Evolutionary conservation across 2,329 filamentous ascomycete genomes (phyloP).

Genomic region (Fusarium chlamydosporum): DNA sequence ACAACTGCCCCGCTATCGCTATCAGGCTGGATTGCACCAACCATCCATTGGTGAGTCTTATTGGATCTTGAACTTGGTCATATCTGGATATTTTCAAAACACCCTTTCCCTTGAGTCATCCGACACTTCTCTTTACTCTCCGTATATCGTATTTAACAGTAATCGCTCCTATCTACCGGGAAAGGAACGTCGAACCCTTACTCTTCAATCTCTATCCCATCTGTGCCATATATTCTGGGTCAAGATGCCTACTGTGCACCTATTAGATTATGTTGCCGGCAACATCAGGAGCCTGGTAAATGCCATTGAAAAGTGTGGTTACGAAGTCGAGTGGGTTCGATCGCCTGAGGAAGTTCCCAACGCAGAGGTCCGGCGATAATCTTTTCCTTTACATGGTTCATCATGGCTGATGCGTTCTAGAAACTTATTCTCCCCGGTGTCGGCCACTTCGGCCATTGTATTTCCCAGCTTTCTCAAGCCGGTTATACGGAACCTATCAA

Average conservation of each 20-base stretch:
- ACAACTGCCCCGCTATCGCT: slow-evolving; percentile 47
- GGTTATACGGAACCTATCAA: slow-evolving; percentile 87
- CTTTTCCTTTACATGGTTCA: not conserved
- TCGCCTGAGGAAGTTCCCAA: slow-evolving; percentile 85
- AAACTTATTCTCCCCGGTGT: slow-evolving; percentile 96
- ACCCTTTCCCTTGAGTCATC: slow-evolving; percentile 38
- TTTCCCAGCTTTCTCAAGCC: slow-evolving; percentile 84
- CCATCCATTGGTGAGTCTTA: slow-evolving; percentile 30
- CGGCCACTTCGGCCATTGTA: slow-evolving; percentile 96
- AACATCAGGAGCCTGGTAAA: slow-evolving; percentile 97
- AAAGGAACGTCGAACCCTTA: slow-evolving; percentile 6
- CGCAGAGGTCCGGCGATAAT: slow-evolving; percentile 76
- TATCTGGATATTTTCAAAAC: slow-evolving; percentile 35
- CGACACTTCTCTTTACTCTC: not conserved
- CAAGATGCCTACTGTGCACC: slow-evolving; percentile 81
- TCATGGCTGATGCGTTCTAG: slow-evolving; percentile 60
- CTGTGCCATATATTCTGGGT: slow-evolving; percentile 32
- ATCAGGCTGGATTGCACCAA: slow-evolving; percentile 36
- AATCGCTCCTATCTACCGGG: not conserved
- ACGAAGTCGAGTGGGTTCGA: slow-evolving; percentile 91
- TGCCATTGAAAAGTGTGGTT: slow-evolving; percentile 96
- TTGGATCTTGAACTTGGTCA: slow-evolving; percentile 38
- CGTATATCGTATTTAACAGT: not conserved
- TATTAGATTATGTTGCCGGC: slow-evolving; percentile 92
- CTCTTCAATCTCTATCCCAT: slow-evolving; percentile 19